phyloP scores from a whole-genome alignment of 1,284 basidiomycete genomes.

The Erythrobasidium hasegawianum region DNA sequence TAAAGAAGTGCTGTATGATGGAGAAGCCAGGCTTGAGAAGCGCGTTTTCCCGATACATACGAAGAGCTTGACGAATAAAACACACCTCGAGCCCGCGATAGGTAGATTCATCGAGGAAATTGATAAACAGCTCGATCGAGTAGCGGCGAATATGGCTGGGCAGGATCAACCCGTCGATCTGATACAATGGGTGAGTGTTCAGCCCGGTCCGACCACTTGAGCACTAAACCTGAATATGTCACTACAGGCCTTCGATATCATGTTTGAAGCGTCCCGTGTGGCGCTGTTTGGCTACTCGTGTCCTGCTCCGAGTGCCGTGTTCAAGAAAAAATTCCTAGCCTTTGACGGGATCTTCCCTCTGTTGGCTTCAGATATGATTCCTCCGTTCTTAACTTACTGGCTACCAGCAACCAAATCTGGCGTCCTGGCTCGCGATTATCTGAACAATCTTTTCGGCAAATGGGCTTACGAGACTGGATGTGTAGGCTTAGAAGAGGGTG shows the following conservation, averaged over 20 bases:
- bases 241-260: constrained; percentile 15
- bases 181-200: constrained; percentile 32
- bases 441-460: constrained; percentile 43
- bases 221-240: too few species aligned
- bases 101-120: constrained; percentile 29
- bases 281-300: constrained; percentile 35
- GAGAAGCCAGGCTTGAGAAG: constrained; percentile 10
- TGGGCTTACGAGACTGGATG: constrained; percentile 41
- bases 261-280: constrained; percentile 33
- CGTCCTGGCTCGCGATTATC: constrained; percentile 39
- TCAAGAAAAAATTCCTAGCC: constrained; percentile 37
- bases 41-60: constrained; percentile 37
- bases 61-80: constrained; percentile 30
- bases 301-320: constrained; percentile 15
- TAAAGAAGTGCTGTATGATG: constrained; percentile 9
- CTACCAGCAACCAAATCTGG: constrained; percentile 33
- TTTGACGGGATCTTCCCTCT: constrained; percentile 49
- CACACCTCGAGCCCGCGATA: constrained; percentile 26
- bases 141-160: constrained; percentile 13
- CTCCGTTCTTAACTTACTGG: constrained; percentile 32
- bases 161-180: constrained; percentile 7
- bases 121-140: constrained; percentile 3
- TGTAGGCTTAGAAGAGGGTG: constrained; percentile 37
- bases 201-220: too few species aligned
- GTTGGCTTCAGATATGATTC: constrained; percentile 43